Evolutionary conservation across 768 basidiomycete species (phyloP), one percentile per base, ranked within the genome.

Genomic region (Gloeophyllum trabeum): DNA sequence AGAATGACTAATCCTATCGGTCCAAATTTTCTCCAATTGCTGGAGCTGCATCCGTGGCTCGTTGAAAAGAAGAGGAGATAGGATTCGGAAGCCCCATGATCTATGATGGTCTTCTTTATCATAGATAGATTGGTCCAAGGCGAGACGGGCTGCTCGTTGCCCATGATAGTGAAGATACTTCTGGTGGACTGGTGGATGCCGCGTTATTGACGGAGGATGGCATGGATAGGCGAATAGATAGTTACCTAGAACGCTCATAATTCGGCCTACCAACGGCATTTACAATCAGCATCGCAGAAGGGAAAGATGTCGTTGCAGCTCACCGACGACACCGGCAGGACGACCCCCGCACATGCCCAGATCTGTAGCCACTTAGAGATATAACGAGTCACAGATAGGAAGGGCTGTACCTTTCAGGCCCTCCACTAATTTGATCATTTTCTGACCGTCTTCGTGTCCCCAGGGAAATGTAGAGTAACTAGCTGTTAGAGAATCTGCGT

Each of bases 11-110:
- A 69, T 58, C 0, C 55, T 50, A 48, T 79, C 77, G 1, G 73
- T 63, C 57, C 63, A 78, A 32, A 74, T 66, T 13, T 55, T 64
- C 40, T 75, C 65, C 32, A 80, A 45, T 25, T 59, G 49, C 12
- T 54, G 57, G 12, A 73, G 53, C 44, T 75, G 71, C 7, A 65
- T 55, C 26, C 70, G 58, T 0, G 79, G 77, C 4, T 65, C 60
- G 36, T 60, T 66, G 54, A 79, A 79, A 4, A 78, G 54, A 3
- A 75, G 16, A 0, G 64, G 64, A 1, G 68, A 68, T 2, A 68
- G 37, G 0, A 55, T 39, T 6, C 41, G 53, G 51, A 77, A 65
- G 18, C 65, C 47, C 24, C 42, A 49, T 0, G 76, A 71, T 12
- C 56, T 60, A 10, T 10, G 28, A 10, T 10, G 28, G 16, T 32